Evolutionary conservation across 768 basidiomycete species (phyloP).

Genomic region (Aureoboletus auriporus): DNA sequence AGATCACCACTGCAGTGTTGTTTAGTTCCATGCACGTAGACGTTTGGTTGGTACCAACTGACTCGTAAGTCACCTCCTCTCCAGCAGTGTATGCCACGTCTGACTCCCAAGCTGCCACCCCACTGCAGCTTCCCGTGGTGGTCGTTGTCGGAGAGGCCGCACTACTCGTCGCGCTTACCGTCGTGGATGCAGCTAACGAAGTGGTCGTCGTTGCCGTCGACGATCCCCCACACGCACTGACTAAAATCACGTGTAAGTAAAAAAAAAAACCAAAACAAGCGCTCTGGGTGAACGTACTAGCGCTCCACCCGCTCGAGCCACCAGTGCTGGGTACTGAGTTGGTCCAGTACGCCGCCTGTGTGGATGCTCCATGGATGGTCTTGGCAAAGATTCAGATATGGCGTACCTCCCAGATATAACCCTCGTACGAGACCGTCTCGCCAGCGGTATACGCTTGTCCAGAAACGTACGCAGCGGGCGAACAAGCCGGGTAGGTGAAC

Average conservation of each 20-base stretch:
- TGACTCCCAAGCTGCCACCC: slow-evolving; percentile 47
- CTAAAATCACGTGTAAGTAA: slow-evolving; percentile 5
- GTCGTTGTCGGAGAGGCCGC: slow-evolving; percentile 15
- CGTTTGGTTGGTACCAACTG: slow-evolving; percentile 14
- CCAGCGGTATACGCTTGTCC: slow-evolving; percentile 50
- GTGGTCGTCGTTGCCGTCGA: slow-evolving; percentile 10
- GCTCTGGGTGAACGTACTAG: slow-evolving; percentile 40
- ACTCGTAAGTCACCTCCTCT: slow-evolving; percentile 50
- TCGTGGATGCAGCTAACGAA: slow-evolving; percentile 10
- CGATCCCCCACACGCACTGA: slow-evolving; percentile 21
- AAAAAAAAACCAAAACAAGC: background rate
- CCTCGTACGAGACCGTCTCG: slow-evolving; percentile 49
- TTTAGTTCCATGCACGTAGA: slow-evolving; percentile 2
- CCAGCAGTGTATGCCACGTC: slow-evolving; percentile 47
- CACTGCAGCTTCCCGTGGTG: slow-evolving; percentile 39
- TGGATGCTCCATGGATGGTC: background rate
- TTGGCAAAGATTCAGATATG: background rate
- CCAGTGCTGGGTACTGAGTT: slow-evolving; percentile 43
- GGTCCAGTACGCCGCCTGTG: slow-evolving; percentile 60
- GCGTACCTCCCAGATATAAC: slow-evolving; percentile 62
- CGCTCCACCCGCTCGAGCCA: slow-evolving; percentile 58
- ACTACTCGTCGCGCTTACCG: slow-evolving; percentile 6
- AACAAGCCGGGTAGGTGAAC: slow-evolving; percentile 61
- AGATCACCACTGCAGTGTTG: slow-evolving; percentile 20
- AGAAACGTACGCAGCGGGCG: slow-evolving; percentile 48